Base-by-base conservation (phyloP, 305 asterid species). In the Stenogyne calaminthoides region DNA sequence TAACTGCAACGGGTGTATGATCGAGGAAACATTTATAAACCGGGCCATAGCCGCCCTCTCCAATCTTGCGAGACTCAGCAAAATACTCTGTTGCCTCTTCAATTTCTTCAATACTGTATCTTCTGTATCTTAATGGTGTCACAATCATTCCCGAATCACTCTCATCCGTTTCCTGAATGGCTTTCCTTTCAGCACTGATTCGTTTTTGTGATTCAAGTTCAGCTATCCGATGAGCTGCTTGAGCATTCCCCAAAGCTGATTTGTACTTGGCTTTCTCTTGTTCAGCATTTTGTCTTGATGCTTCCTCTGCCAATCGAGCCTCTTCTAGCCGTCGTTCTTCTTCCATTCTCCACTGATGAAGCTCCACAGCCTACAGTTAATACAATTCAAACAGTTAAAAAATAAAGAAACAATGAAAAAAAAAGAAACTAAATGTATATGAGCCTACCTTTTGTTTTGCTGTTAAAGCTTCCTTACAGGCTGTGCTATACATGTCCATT, bases 21-120 rank as follows among this genome's bases (percentile, higher is more conserved):
- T 93, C 98, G 68, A 93, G 98, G 56, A 64, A 70, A 65, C 98
- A 87, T 86, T 81, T 93, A 67, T 60, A 93, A 42, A 93, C 98
- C 1, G 98, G 98, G 58, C 98, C 98, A 71, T 93, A 93, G 34
- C 98, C 97, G 0, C 98, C 98, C 82, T 91, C 98, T 9, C 97
- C 98, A 49, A 93, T 82, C 79, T 93, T 93, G 73, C 84, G 76
- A 1, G 88, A 77, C 1, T 70, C 80, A 7, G 69, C 3, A 76
- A 93, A 89, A 72, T 29, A 80, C 8, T 83, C 87, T 0, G 96
- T 93, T 7, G 98, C 98, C 46, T 72, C 82, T 69, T 93, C 96
- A 7, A 93, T 91, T 57, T 91, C 96, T 57, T 91, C 96, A 57
- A 91, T 89, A 52, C 69, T 22, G 80, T 93, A 93, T 78, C 81